These are phyloP conservation scores for Mycena metata DNA, from an alignment of 768 basidiomycete genomes.

Conservation along the genomic window DNA sequence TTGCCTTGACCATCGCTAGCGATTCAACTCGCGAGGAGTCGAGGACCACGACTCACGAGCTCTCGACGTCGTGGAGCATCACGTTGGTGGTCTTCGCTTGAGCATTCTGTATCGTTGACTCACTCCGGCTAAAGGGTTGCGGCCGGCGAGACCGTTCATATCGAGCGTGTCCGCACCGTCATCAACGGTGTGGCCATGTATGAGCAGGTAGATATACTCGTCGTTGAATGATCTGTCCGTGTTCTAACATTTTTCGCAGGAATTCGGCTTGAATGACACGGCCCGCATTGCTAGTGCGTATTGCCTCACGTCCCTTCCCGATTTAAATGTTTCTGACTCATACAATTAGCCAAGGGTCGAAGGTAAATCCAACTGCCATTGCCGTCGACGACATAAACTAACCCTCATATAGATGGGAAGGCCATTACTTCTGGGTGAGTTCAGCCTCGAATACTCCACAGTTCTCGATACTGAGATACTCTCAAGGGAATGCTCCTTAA, in stretches of 20 bases:
- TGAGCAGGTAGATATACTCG: not conserved
- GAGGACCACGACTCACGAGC: not conserved
- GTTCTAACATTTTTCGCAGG: not conserved
- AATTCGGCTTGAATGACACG: not conserved
- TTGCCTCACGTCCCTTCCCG: not conserved
- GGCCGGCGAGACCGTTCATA: slow-evolving; percentile 1
- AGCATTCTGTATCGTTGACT: not conserved
- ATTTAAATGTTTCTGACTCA: not conserved
- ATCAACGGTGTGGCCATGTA: not conserved
- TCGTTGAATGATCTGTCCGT: no score
- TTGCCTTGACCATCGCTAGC: not conserved
- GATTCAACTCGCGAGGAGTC: slow-evolving; percentile 2
- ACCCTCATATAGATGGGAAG: not conserved
- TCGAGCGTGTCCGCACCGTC: not conserved
- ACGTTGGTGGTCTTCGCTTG: not conserved
- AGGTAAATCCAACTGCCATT: not conserved
- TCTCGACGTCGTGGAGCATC: slow-evolving; percentile 2
- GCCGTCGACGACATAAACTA: not conserved
- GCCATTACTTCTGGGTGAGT: not conserved
- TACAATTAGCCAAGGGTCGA: not conserved
- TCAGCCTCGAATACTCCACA: no score
- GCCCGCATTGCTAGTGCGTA: slow-evolving; percentile 1
- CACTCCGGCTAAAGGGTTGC: not conserved
- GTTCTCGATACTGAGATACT: not conserved
- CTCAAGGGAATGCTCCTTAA: not conserved